These are phyloP conservation scores for Eimeria zaria DNA, from an alignment of 169 alveolate species.

Conservation along the genomic window DNA sequence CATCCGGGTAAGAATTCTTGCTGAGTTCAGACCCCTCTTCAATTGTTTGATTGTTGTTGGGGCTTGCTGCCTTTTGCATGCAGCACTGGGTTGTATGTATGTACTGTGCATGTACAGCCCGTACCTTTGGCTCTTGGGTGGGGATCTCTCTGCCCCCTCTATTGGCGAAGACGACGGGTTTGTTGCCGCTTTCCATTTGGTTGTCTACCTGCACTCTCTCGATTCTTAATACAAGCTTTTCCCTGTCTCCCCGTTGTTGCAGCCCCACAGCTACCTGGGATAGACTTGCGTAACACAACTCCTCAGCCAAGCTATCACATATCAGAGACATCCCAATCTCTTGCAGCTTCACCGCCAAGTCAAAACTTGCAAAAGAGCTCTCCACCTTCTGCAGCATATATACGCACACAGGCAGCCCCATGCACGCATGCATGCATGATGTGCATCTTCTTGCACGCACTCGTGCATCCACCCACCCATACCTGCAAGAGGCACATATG, in stretches of 20 bases:
- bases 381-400: not conserved
- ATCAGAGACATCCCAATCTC: conserved; percentile 12
- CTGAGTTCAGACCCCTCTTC: not conserved
- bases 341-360: conserved; percentile 1
- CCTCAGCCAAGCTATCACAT: conserved; percentile 17
- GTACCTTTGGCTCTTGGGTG: not conserved
- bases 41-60: not conserved
- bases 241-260: conserved; percentile 91
- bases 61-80: not conserved
- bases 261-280: conserved; percentile 57
- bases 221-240: conserved; percentile 90
- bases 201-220: conserved; percentile 91
- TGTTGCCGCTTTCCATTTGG: conserved; percentile 88
- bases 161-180: conserved; percentile 80
- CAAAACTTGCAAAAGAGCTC: not conserved
- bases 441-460: not conserved
- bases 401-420: not conserved
- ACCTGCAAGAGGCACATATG: not conserved
- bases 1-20: not conserved
- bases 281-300: conserved; percentile 12
- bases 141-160: conserved; percentile 64
- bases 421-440: not conserved
- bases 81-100: not conserved
- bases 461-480: not conserved
- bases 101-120: not conserved